Base-by-base conservation (phyloP, 495 filamentous ascomycete species). In the Xylaria bambusicola region DNA sequence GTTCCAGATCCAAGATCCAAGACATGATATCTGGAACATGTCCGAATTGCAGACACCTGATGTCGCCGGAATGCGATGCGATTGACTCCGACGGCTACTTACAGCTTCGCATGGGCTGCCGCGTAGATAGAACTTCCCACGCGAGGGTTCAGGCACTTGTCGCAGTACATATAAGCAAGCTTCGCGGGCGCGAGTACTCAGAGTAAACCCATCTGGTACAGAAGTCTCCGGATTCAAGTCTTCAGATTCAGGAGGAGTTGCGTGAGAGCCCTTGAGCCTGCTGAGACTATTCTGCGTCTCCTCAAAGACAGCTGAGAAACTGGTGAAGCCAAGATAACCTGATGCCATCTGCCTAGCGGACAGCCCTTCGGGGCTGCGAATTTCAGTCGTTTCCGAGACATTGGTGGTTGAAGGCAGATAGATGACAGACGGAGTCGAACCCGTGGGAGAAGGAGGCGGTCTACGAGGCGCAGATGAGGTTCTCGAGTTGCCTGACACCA, bases 321-420 rank as follows among this genome's bases (percentile, higher is more conserved):
- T 80, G 0, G 76, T 82, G 9, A 76, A 77, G 20, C 81, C 80
- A 13, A 83, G 61, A 55, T 82, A 83, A 0, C 79, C 79, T 10
- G 76, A 70, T 6, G 68, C 68, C 27, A 62, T 64, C 6, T 70
- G 71, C 29, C 75, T 60, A 70, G 79, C 71, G 64, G 65, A 41
- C 70, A 73, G 60, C 71, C 78, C 12, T 65, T 68, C 9, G 66
- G 59, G 33, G 21, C 36, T 62, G 24, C 53, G 50, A 58, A 21
- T 47, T 33, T 36, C 41, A 33, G 40, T 17, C 9, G 42, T 57
- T 18, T 59, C 56, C n/a, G 12, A 23, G 13, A 29, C 26, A 26
- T 21, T 46, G n/a, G 57, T 31, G 8, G 36, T 27, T 33, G 13
- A 42, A 52, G 18, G 47, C 27, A 10, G 41, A 35, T 2, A 7